Base-by-base conservation (phyloP, 1,139 yeast genomes). In the Spencermartinsiella ligniputridi region DNA sequence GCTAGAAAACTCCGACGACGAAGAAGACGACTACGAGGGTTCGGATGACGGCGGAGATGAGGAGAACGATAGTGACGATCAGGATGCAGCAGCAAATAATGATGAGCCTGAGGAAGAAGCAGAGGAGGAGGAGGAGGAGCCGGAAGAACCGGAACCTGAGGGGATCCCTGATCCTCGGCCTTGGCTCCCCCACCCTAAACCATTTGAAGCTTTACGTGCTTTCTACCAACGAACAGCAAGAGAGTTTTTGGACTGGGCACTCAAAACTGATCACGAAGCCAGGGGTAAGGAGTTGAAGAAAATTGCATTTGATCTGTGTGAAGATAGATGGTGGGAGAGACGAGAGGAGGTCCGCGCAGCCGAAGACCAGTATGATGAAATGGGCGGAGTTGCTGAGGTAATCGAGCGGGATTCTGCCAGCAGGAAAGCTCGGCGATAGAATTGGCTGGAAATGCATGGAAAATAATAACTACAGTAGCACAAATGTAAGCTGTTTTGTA, bases 301-400 rank as follows among this genome's bases (percentile, higher is more conserved):
- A 49, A 84, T 86, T 35, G 85, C 97, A 0, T 92, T 92, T 62
- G 97, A 89, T 54, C 68, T 90, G 50, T 84, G 95, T 63, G 96
- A 90, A 66, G 94, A 83, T 52, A 78, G 97, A 69, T 92, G 96
- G 94, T 92, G 97, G 97, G 97, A 92, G 63, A 83, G 97, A 70
- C 81, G 97, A 69, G 97, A 92, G 60, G 94, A 83, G 56, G 82
- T 90, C 19, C 81, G 95, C 60, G 75, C 80, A 34, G 86, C 88
- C 39, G 98, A 92, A 67, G 97, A 90, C 56, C 79, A 79, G 59
- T 69, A 87, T 61, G 97, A 90, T 66, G 96, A 88, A 54, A 61
- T 85, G 64, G 95, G 96, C 43, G 97, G 96, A 46, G 92, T 89
- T 49, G 95, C 87, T 19, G 95, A 87, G 50, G 82, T 90, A 35